phyloP scores from a whole-genome alignment of 257 asterid genomes.

The Nicotiana tabacum region DNA sequence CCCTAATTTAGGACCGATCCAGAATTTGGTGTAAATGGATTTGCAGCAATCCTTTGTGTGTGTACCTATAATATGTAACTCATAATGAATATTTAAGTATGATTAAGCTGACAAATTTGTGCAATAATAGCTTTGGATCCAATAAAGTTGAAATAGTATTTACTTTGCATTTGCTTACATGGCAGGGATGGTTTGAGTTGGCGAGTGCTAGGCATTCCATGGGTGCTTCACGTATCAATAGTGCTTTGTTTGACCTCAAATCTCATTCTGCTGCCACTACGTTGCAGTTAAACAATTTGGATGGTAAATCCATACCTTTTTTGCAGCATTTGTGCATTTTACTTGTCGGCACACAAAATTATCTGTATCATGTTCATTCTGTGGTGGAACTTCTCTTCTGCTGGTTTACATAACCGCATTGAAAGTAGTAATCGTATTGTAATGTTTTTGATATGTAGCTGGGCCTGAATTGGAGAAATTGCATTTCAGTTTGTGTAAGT shows the following conservation, averaged over 20 bases:
- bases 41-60: not conserved
- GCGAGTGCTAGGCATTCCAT: slow-evolving; percentile 88
- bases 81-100: not conserved
- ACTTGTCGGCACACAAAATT: not conserved
- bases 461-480: slow-evolving; percentile 27
- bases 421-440: no score
- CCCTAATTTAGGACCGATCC: not conserved
- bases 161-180: not conserved
- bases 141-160: not conserved
- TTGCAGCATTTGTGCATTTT: not conserved
- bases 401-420: no score
- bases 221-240: slow-evolving; percentile 78
- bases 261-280: slow-evolving; percentile 75
- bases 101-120: not conserved
- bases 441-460: slow-evolving; percentile 21
- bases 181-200: slow-evolving; percentile 85
- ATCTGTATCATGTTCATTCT: not conserved
- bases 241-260: slow-evolving; percentile 66
- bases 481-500: slow-evolving; percentile 53
- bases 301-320: slow-evolving; percentile 31
- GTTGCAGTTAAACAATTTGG: slow-evolving; percentile 34
- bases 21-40: not conserved
- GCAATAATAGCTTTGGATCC: not conserved
- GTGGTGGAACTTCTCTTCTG: not conserved
- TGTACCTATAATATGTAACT: not conserved